Conservation (phyloP, 2,329 filamentous ascomycete genomes). For the Cercospora sojina region DNA sequence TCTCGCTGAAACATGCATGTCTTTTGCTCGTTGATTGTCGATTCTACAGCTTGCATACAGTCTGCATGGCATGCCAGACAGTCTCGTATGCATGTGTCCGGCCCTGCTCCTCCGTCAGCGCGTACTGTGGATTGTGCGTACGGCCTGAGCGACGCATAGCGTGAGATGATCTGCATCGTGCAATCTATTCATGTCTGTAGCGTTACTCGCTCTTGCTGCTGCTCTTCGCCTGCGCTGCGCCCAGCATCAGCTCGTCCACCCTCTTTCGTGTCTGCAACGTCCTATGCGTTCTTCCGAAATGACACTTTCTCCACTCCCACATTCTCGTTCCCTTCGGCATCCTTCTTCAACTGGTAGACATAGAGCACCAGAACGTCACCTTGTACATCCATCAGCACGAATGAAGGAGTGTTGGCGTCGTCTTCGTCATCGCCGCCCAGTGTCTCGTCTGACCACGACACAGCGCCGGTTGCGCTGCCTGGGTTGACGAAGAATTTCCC, state of each 20-base stretch:
- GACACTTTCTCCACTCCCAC: slow-evolving; percentile 58
- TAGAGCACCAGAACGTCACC: slow-evolving; percentile 94
- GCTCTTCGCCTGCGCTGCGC: background rate
- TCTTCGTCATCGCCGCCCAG: slow-evolving; percentile 45
- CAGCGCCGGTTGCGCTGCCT: slow-evolving; percentile 65
- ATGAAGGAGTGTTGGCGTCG: slow-evolving; percentile 77
- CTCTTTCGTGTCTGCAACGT: slow-evolving; percentile 18
- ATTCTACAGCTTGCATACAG: background rate
- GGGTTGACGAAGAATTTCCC: slow-evolving; percentile 71
- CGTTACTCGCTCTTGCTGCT: background rate
- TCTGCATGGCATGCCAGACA: background rate
- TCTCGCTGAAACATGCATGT: background rate
- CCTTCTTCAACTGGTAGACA: slow-evolving; percentile 68
- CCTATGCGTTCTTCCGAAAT: slow-evolving; percentile 49
- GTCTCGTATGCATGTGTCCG: background rate
- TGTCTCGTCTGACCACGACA: slow-evolving; percentile 54
- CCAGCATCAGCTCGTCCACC: slow-evolving; percentile 22
- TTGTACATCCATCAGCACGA: slow-evolving; percentile 98
- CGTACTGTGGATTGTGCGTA: background rate
- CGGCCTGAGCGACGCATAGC: background rate
- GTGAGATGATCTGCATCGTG: background rate
- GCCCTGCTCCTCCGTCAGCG: background rate
- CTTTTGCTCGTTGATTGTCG: background rate
- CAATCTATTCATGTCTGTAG: background rate
- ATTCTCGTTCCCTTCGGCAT: slow-evolving; percentile 53